Percentiles rank a stretch among this genome's conserved stretches.
Evolutionary conservation across 805 yeast species (phyloP).

Genomic region (Lipomyces japonicus): DNA sequence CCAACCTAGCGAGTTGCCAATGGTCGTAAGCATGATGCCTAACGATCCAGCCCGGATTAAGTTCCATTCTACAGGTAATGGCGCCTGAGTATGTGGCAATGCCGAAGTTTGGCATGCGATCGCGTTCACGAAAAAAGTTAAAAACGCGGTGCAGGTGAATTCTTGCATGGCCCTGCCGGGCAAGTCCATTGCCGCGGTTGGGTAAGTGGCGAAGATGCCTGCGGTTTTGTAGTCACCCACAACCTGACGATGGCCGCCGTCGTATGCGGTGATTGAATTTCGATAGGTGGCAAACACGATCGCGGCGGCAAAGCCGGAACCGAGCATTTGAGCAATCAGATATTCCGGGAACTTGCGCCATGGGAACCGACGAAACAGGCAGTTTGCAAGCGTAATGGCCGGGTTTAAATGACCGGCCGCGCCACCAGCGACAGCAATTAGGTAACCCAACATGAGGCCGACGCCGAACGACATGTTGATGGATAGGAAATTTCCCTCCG

Average conservation of each 20-base stretch:
- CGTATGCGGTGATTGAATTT: conserved; percentile 41
- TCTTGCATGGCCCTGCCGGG: conserved; percentile 50
- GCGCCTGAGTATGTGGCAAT: not conserved
- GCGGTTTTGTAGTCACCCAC: conserved; percentile 40
- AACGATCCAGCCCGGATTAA: conserved; percentile 44
- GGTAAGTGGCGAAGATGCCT: conserved; percentile 48
- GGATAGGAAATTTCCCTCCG: conserved; percentile 44
- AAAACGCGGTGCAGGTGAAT: conserved; percentile 44
- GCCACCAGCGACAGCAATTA: conserved; percentile 48
- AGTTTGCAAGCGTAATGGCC: conserved; percentile 48
- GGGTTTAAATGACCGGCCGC: conserved; percentile 61
- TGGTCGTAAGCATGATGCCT: conserved; percentile 41
- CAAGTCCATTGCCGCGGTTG: conserved; percentile 42
- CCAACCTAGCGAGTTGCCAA: conserved; percentile 50
- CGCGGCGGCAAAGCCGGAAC: conserved; percentile 48
- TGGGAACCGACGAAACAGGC: conserved; percentile 51
- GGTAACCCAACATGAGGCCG: conserved; percentile 52
- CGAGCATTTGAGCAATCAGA: conserved; percentile 47
- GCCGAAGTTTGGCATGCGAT: conserved; percentile 31
- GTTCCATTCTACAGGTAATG: conserved; percentile 22
- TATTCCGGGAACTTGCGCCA: conserved; percentile 47
- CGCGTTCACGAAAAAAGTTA: conserved; percentile 49
- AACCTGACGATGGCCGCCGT: conserved; percentile 38
- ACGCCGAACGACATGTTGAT: conserved; percentile 53
- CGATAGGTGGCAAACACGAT: conserved; percentile 47